phyloP scores from a whole-genome alignment of 2,329 filamentous ascomycete genomes.

The Teratosphaeria gauchensis region DNA sequence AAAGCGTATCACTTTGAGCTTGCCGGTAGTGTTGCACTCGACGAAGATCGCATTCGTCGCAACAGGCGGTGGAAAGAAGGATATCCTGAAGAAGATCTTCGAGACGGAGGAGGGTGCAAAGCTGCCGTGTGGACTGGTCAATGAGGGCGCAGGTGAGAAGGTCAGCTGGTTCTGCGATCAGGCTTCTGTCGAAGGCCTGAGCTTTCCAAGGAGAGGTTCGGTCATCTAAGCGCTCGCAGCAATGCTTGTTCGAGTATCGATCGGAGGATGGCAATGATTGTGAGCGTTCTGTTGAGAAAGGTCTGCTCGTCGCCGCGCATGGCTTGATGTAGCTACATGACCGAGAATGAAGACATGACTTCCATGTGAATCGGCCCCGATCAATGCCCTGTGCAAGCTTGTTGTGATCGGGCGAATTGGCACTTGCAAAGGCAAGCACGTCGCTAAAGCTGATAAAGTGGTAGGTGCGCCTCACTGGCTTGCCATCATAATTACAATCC shows the following conservation, averaged over 20 bases:
- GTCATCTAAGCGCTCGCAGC: slow-evolving; percentile 17
- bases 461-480: too few species aligned
- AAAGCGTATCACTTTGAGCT: slow-evolving; percentile 79
- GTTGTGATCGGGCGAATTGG: too few species aligned
- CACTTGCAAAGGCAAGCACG: too few species aligned
- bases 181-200: slow-evolving; percentile 74
- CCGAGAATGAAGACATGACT: not conserved
- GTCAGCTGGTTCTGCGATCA: slow-evolving; percentile 94
- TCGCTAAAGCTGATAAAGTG: too few species aligned
- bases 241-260: not conserved
- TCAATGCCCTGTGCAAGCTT: too few species aligned
- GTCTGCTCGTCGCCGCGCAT: not conserved
- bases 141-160: slow-evolving; percentile 71
- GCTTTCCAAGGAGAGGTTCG: slow-evolving; percentile 65
- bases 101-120: slow-evolving; percentile 61
- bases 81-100: slow-evolving; percentile 86
- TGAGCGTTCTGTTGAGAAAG: not conserved
- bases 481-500: too few species aligned
- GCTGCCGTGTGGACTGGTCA: slow-evolving; percentile 80
- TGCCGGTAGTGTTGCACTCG: slow-evolving; percentile 83
- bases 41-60: slow-evolving; percentile 84
- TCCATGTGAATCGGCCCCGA: not conserved
- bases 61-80: slow-evolving; percentile 81
- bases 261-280: not conserved
- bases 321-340: not conserved